Percentiles rank a stretch among this genome's conserved stretches.
Evolutionary conservation across 2,329 filamentous ascomycete genomes (phyloP).

Genomic region (Tolypocladium album): DNA sequence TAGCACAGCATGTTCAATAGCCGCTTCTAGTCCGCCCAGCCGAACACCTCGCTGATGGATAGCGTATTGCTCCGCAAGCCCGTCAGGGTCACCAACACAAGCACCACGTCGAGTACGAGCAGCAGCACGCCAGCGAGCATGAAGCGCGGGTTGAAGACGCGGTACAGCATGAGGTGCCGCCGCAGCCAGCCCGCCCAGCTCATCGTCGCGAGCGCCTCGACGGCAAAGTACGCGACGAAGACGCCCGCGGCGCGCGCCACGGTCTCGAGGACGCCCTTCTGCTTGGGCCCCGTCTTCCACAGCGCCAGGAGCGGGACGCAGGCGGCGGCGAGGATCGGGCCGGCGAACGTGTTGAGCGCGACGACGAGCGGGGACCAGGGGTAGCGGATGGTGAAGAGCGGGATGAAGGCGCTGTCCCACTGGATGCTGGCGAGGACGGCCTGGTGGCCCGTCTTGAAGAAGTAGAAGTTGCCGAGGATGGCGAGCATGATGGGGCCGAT

Average conservation of each 20-base stretch:
- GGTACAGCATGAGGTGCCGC: conserved; percentile 90
- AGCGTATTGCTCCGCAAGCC: conserved; percentile 68
- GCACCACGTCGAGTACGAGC: conserved; percentile 66
- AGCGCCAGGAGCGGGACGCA: conserved; percentile 72
- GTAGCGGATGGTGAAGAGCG: conserved; percentile 71
- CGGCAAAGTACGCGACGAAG: conserved; percentile 73
- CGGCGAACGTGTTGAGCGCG: conserved; percentile 76
- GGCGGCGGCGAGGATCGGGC: conserved; percentile 72
- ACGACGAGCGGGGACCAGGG: conserved; percentile 82
- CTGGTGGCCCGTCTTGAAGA: conserved; percentile 96
- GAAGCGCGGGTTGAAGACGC: conserved; percentile 85
- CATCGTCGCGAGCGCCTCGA: conserved; percentile 75
- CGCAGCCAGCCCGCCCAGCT: conserved; percentile 82
- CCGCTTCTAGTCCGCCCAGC: conserved; percentile 44
- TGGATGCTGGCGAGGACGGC: conserved; percentile 80
- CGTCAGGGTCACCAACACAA: conserved; percentile 57
- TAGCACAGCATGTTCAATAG: not conserved
- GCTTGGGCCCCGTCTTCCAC: conserved; percentile 80
- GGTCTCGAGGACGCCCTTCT: conserved; percentile 56
- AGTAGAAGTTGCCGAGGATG: conserved; percentile 86
- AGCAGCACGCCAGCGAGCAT: conserved; percentile 69
- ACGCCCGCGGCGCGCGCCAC: conserved; percentile 61
- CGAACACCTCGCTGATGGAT: conserved; percentile 81
- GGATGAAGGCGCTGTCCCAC: conserved; percentile 93
- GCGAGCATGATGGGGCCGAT: conserved; percentile 79